A percentile compares a stretch with the other conserved stretches of the same genome.
Conservation (phyloP, 2,329 filamentous ascomycete genomes). For the Aureobasidium namibiae region DNA sequence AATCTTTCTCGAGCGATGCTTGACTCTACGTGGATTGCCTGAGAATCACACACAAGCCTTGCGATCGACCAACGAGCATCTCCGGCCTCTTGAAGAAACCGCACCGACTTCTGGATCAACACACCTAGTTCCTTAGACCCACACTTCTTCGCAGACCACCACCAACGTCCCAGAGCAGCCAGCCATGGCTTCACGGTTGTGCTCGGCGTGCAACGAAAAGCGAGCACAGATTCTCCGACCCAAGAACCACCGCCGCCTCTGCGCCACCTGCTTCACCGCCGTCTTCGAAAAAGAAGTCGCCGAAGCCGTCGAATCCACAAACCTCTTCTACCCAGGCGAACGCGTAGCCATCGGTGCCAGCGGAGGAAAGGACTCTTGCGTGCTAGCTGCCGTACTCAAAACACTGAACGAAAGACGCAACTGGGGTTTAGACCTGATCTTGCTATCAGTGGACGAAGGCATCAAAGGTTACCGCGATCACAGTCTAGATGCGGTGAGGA, state of each 20-base stretch:
- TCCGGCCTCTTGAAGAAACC: background rate
- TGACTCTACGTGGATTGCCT: background rate
- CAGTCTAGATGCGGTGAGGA: slow-evolving; percentile 89
- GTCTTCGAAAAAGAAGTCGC: slow-evolving; percentile 92
- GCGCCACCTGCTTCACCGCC: slow-evolving; percentile 75
- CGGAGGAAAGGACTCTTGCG: slow-evolving; percentile 94
- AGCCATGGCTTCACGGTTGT: slow-evolving; percentile 77
- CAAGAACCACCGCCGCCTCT: slow-evolving; percentile 91
- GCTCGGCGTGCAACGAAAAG: slow-evolving; percentile 65
- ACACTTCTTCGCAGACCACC: background rate
- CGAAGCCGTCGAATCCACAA: slow-evolving; percentile 74
- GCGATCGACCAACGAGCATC: background rate
- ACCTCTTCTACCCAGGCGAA: slow-evolving; percentile 78
- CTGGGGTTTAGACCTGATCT: slow-evolving; percentile 76
- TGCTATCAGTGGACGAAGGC: slow-evolving; percentile 91
- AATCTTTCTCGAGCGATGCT: background rate
- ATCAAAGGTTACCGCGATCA: slow-evolving; percentile 97
- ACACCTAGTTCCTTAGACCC: background rate
- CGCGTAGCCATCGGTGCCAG: slow-evolving; percentile 90
- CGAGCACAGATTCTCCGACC: slow-evolving; percentile 86
- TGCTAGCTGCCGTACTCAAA: slow-evolving; percentile 88
- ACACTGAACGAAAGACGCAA: slow-evolving; percentile 83
- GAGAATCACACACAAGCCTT: background rate
- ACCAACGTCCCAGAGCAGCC: background rate
- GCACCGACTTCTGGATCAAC: background rate